Base-by-base conservation (phyloP, 257 asterid species). In the Solanum bulbocastanum region DNA sequence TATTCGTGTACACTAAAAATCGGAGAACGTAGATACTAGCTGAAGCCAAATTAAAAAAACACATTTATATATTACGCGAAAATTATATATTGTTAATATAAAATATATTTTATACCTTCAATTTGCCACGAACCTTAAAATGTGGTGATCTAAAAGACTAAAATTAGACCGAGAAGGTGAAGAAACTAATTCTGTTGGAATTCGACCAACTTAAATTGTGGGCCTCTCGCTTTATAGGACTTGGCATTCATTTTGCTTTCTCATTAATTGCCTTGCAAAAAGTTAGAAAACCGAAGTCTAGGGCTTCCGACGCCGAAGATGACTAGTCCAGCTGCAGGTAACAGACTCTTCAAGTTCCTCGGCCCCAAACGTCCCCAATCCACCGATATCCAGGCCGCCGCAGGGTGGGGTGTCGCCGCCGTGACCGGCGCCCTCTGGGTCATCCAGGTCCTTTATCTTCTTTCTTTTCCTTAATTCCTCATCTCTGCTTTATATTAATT, bases 391-490 rank as follows among this genome's bases (percentile, higher is more conserved):
- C 93, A 93, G 91, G 96, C 99, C 44, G 95, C 93, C 90, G 95
- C 91, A 76, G 86, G 87, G 42, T 96, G 99, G 99, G 98, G 98
- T 78, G 93, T 93, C 88, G 93, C 98, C 86, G 97, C 96, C 88
- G 91, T 91, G 73, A 87, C 97, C 78, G 42, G 91, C 62, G 99
- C 94, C 74, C 78, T 96, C 87, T 95, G 90, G 89, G 32, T 93
- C 5, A 46, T 93, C 65, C 95, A 93, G 92, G 95, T 93, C 9
- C 13, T 9, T 72, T 72, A 6, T 18, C 42, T 10, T 73, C 37
- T 10, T 56, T 32, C 14, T 71, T 15, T 71, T 71, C 36, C 37
- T 87, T 87, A 86, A 85, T 37, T 39, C 83, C 32, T 68, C 27
- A 36, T 27, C 11, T 78, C 72, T 44, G 22, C 52, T 42, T 10